These are phyloP conservation scores for Penicillium sp. DNA, from an alignment of 2,329 filamentous ascomycete genomes.

Conservation along the genomic window DNA sequence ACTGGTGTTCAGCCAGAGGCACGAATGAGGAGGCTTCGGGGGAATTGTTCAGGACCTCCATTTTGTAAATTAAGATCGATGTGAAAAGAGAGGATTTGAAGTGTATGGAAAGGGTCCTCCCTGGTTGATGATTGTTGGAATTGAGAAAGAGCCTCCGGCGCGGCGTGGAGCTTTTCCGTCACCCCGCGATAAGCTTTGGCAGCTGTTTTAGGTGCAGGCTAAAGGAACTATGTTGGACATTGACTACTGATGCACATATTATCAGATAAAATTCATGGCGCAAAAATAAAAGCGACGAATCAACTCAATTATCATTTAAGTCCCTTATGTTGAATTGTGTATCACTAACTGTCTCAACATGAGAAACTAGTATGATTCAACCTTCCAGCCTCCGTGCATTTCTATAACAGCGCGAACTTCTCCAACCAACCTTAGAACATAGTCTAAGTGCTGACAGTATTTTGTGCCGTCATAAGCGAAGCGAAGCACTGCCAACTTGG, in stretches of 20 bases:
- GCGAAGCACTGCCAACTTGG: background rate
- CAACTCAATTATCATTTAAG: background rate
- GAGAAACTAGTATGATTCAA: background rate
- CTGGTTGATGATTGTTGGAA: background rate
- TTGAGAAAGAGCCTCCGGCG: conserved; percentile 13
- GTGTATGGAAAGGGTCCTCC: background rate
- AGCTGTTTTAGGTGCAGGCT: background rate
- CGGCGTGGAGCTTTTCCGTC: conserved; percentile 12
- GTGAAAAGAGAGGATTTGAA: background rate
- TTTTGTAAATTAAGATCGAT: conserved; percentile 19
- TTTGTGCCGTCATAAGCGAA: background rate
- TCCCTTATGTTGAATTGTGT: too few relatives aligned
- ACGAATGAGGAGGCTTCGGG: conserved; percentile 44
- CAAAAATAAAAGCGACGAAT: background rate
- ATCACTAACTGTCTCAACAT: background rate
- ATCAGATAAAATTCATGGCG: background rate
- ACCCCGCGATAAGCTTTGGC: background rate
- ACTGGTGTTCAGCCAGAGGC: conserved; percentile 48
- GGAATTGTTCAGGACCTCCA: conserved; percentile 44
- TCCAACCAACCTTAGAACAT: background rate
- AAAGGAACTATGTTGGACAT: background rate
- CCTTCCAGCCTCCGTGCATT: background rate
- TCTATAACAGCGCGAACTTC: background rate
- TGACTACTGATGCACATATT: background rate
- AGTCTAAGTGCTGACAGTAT: background rate